These are phyloP conservation scores for Xylaria digitata DNA, from an alignment of 2,329 filamentous ascomycete genomes.

Conservation along the genomic window DNA sequence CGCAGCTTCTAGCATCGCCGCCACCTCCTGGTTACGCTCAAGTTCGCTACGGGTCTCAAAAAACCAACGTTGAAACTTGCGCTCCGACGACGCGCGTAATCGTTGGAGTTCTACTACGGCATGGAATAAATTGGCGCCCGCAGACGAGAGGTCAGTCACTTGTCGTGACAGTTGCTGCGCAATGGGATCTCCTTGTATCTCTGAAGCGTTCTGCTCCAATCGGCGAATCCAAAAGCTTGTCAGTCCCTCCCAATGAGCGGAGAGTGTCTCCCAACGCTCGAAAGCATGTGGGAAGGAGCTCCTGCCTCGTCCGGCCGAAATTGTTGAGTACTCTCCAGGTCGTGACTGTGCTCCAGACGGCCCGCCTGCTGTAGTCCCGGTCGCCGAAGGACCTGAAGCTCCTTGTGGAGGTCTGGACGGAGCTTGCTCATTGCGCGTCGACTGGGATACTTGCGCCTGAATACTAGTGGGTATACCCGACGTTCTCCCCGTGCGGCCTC, in stretches of 20 bases:
- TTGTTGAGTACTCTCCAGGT: constrained; percentile 50
- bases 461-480: constrained; percentile 37
- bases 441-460: constrained; percentile 43
- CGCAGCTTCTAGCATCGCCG: constrained; percentile 80
- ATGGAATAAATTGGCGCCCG: constrained; percentile 96
- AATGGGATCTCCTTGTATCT: constrained; percentile 83
- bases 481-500: constrained; percentile 36
- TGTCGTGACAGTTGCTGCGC: constrained; percentile 91
- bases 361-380: constrained; percentile 47
- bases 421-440: constrained; percentile 42
- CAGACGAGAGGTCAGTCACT: constrained; percentile 96
- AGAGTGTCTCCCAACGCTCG: constrained; percentile 95
- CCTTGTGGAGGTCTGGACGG: constrained; percentile 40
- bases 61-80: constrained; percentile 99
- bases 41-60: constrained; percentile 92
- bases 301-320: constrained; percentile 53
- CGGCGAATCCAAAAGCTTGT: constrained; percentile 97
- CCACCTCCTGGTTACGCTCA: constrained; percentile 84
- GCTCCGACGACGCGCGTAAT: constrained; percentile 91
- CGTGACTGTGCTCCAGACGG: constrained; percentile 49
- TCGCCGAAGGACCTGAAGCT: constrained; percentile 31
- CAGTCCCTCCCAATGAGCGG: constrained; percentile 96
- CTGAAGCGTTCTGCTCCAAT: constrained; percentile 88
- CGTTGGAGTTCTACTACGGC: constrained; percentile 96
- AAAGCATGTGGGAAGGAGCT: constrained; percentile 95